phyloP scores from a whole-genome alignment of 768 basidiomycete genomes.

The Boletus subcaerulescens region DNA sequence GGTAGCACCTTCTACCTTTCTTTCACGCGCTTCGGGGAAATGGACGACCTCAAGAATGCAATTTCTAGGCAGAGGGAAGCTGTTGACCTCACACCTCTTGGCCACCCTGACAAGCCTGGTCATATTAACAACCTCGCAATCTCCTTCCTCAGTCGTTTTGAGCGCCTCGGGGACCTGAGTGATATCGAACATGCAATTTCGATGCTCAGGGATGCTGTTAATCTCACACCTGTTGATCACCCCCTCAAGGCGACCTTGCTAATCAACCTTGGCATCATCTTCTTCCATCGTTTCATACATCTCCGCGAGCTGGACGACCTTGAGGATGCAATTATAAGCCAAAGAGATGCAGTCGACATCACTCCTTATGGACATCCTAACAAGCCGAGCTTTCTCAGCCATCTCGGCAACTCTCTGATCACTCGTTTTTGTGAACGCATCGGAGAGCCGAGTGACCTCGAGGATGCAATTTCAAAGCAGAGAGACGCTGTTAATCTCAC shows the following conservation, averaged over 20 bases:
- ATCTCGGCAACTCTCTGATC: not conserved
- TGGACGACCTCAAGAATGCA: too few relatives aligned
- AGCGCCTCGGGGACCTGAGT: not conserved
- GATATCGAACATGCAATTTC: not conserved
- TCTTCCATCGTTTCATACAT: not conserved
- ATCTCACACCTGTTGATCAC: not conserved
- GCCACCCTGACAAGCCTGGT: too few relatives aligned
- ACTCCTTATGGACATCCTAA: not conserved
- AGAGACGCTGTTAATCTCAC: too few relatives aligned
- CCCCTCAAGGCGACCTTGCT: not conserved
- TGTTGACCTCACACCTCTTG: too few relatives aligned
- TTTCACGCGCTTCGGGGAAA: too few relatives aligned
- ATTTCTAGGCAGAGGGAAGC: too few relatives aligned
- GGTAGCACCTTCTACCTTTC: too few relatives aligned
- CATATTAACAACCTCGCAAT: too few relatives aligned
- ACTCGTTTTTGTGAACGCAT: not conserved
- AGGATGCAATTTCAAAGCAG: too few relatives aligned
- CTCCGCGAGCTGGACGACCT: not conserved
- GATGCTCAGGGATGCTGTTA: not conserved
- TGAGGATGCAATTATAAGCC: not conserved
- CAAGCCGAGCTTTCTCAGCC: not conserved
- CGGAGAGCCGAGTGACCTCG: too few relatives aligned
- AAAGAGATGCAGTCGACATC: not conserved
- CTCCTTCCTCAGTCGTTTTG: too few relatives aligned
- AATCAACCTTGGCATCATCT: not conserved